A percentile compares a stretch with the other conserved stretches of the same genome.
These are phyloP conservation scores for Erythrophleum ivorense DNA, from an alignment of 331 rosid species.

Conservation along the genomic window DNA sequence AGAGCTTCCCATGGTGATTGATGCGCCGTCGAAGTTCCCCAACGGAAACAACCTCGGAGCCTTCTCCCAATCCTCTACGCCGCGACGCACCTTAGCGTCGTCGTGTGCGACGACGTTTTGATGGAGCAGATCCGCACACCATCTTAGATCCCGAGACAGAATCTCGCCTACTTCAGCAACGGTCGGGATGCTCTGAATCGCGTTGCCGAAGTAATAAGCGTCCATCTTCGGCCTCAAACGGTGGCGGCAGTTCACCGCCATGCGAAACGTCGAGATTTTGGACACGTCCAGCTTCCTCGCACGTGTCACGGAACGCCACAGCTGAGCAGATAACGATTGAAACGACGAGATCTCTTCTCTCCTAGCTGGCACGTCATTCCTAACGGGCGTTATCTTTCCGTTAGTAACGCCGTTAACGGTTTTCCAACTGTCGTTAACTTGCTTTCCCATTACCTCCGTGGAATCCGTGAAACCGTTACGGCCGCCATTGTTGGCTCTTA, in stretches of 20 bases:
- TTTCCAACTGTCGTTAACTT: slow-evolving; percentile 58
- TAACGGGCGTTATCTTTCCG: not conserved
- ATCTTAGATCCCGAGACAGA: slow-evolving; percentile 58
- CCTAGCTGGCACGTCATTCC: not conserved
- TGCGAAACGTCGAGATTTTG: slow-evolving; percentile 82
- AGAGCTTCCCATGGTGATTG: slow-evolving; percentile 95
- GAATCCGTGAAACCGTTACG: slow-evolving; percentile 33
- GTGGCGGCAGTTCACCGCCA: slow-evolving; percentile 97
- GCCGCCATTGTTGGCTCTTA: slow-evolving; percentile 49
- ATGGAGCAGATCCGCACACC: slow-evolving; percentile 71
- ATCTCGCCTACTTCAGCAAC: slow-evolving; percentile 59
- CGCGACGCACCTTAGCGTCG: slow-evolving; percentile 67
- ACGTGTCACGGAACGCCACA: slow-evolving; percentile 92
- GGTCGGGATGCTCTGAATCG: slow-evolving; percentile 95
- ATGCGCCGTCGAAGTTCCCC: slow-evolving; percentile 90
- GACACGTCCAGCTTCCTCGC: slow-evolving; percentile 56
- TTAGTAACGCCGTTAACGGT: slow-evolving; percentile 33
- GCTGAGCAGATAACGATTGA: slow-evolving; percentile 81
- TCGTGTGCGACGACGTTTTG: slow-evolving; percentile 74
- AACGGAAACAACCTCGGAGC: slow-evolving; percentile 81
- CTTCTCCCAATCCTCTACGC: slow-evolving; percentile 79
- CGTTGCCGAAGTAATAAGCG: slow-evolving; percentile 87
- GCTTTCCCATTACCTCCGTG: slow-evolving; percentile 55
- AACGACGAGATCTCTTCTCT: slow-evolving; percentile 76
- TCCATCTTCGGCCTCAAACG: slow-evolving; percentile 74